Conservation (phyloP, 1,139 yeast species). For the Taphrina confusa region DNA sequence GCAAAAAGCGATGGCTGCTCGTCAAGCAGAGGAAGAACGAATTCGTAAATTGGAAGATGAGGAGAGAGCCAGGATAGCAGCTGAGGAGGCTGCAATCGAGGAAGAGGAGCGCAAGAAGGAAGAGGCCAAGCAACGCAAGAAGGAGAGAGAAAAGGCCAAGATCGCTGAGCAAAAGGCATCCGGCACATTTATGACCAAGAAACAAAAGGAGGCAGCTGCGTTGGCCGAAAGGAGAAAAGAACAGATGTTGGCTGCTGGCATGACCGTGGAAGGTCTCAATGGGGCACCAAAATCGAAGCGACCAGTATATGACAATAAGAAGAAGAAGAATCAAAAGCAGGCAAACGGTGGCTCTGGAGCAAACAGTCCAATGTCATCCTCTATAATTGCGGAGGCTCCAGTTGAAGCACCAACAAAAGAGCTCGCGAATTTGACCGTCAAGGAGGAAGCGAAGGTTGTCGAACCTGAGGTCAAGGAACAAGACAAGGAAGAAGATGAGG, state of each 20-base stretch:
- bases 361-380: constrained; percentile 2
- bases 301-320: constrained; percentile 72
- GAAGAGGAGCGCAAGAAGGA: constrained; percentile 68
- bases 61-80: constrained; percentile 62
- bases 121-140: constrained; percentile 67
- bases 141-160: constrained; percentile 70
- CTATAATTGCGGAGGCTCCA: constrained; percentile 7
- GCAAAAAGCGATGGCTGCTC: constrained; percentile 77
- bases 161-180: constrained; percentile 91
- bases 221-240: constrained; percentile 86
- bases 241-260: constrained; percentile 73
- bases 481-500: constrained; percentile 43
- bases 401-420: constrained; percentile 11
- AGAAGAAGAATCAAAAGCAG: constrained; percentile 57
- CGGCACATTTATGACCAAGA: constrained; percentile 78
- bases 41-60: constrained; percentile 54
- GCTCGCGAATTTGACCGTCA: constrained; percentile 26
- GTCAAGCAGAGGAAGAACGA: constrained; percentile 63
- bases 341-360: constrained; percentile 38
- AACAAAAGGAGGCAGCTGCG: constrained; percentile 91
- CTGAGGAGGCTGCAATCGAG: constrained; percentile 59
- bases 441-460: constrained; percentile 25
- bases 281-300: constrained; percentile 49
- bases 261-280: constrained; percentile 71
- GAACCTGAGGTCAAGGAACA: constrained; percentile 19